Base-by-base conservation (phyloP, 2,329 filamentous ascomycete species). In the Hymenotorrendiella dingleyae region DNA sequence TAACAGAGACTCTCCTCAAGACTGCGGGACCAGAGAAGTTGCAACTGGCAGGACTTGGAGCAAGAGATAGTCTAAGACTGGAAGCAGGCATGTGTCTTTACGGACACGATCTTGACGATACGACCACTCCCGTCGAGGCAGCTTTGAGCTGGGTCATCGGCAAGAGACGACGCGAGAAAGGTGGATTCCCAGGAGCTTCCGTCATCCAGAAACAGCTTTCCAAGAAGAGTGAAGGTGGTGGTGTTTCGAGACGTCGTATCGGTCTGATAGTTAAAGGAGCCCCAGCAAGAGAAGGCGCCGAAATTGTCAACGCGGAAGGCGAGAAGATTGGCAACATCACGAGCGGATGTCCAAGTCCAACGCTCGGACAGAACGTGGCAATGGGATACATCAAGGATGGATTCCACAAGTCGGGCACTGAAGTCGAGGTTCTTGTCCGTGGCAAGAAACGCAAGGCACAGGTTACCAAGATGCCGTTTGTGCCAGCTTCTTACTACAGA, bases 71-170 rank as follows among this genome's bases (percentile, higher is more conserved):
- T 48, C 78, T 98, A 46, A 82, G 93, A 35, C 80, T 98, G 22
- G 93, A 98, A 69, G 93, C 93, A 0, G 93, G 93, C 48, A 94
- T 98, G 91, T 98, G 93, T 66, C 76, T 98, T n/a, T 98, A 98
- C 68, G 93, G 93, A n/a, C 88, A 97, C 67, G 93, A 98, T 64
- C 77, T 98, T 27, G 82, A 94, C 62, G 91, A 95, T 45, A 70
- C 70, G 0, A 84, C 77, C 9, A 86, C 83, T 1, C 82, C 83
- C 1, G 79, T 84, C 4, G 76, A 80, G 60, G 82, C 76, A 2
- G 73, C 70, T 2, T 67, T 87, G 0, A 72, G 72, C 47, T 98
- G 93, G 91, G 78, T 96, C 59, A 82, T 98, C 47, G 82, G 85
- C 51, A 89, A 88, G 61, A 78, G 83, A 43, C 80, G 91, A 14